Base-by-base conservation (phyloP, 129 eudicot genomes). In the Sambucus nigra region DNA sequence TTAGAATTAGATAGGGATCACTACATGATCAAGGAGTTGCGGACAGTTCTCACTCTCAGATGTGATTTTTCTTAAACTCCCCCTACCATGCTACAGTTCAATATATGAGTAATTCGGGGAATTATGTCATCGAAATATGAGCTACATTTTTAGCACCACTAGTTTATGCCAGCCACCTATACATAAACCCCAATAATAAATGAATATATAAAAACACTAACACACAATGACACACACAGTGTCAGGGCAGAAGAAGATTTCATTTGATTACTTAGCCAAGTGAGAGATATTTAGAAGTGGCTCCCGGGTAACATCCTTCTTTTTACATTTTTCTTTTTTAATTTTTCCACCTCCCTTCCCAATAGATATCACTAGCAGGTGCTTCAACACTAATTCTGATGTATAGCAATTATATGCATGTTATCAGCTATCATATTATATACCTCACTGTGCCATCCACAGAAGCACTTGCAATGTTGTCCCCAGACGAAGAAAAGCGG, bases 381-480 rank as follows among this genome's bases (percentile, higher is more conserved):
- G 50, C 28, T n/a, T 53, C 25, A 32, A 61, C 7, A 16, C 20
- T 40, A 16, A 16, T 7, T 4, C 60, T 55, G 27, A 14, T 58
- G 39, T 47, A 56, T 21, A 17, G 47, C 53, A 22, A 61, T 25
- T 32, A 21, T 4, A 56, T n/a, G 29, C 57, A 56, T 41, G 23
- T 26, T 28, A 50, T 39, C 39, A 25, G 69, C 0, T 51, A 41
- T 53, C 19, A 24, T 27, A 4, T 7, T 7, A 59, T 19, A 40
- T 67, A 86, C 99, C 99, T 82, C 68, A 91, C 99, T 54, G 99
- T 82, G 65, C 99, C 99, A 79, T 91, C 99, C 38, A 68, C 57
- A 66, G 99, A 91, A 74, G 99, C 95, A 74, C 99, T 91, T 42
- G 99, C 99, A 64, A 91, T 86, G 78, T 85, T 91, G 66, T 91